Evolutionary conservation across 495 filamentous ascomycete species (phyloP).

Genomic region (Penicillium waksmanii): DNA sequence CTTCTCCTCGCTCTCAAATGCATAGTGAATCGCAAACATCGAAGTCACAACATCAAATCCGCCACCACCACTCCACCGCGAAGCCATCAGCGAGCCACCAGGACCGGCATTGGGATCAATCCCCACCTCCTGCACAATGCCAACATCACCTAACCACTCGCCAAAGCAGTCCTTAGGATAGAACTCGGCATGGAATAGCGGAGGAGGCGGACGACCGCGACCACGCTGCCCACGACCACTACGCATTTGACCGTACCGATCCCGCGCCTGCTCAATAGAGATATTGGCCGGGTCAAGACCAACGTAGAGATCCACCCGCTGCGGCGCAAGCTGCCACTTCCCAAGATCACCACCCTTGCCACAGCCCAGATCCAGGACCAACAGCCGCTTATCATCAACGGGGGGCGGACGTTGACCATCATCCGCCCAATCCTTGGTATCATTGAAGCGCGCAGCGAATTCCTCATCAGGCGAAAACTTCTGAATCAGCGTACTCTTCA

Average conservation of each 20-base stretch:
- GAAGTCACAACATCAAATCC: slow-evolving; percentile 96
- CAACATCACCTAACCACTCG: slow-evolving; percentile 74
- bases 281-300: slow-evolving; percentile 92
- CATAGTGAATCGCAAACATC: slow-evolving; percentile 99
- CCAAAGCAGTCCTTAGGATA: slow-evolving; percentile 87
- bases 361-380: slow-evolving; percentile 92
- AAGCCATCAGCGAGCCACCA: slow-evolving; percentile 54
- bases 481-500: slow-evolving; percentile 95
- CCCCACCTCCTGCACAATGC: slow-evolving; percentile 79
- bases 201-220: slow-evolving; percentile 55
- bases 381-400: slow-evolving; percentile 54
- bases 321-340: slow-evolving; percentile 92
- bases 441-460: slow-evolving; percentile 47
- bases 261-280: slow-evolving; percentile 84
- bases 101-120: slow-evolving; percentile 72
- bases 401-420: slow-evolving; percentile 51
- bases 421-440: slow-evolving; percentile 54
- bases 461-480: slow-evolving; percentile 91
- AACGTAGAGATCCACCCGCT: slow-evolving; percentile 84
- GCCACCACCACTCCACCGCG: slow-evolving; percentile 61
- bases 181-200: slow-evolving; percentile 82
- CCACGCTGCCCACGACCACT: slow-evolving; percentile 56
- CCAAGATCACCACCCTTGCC: slow-evolving; percentile 94
- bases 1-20: slow-evolving; percentile 89
- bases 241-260: slow-evolving; percentile 79